Evolutionary conservation across 139 green algal species (phyloP).

Genomic region (Monoraphidium neglectum): DNA sequence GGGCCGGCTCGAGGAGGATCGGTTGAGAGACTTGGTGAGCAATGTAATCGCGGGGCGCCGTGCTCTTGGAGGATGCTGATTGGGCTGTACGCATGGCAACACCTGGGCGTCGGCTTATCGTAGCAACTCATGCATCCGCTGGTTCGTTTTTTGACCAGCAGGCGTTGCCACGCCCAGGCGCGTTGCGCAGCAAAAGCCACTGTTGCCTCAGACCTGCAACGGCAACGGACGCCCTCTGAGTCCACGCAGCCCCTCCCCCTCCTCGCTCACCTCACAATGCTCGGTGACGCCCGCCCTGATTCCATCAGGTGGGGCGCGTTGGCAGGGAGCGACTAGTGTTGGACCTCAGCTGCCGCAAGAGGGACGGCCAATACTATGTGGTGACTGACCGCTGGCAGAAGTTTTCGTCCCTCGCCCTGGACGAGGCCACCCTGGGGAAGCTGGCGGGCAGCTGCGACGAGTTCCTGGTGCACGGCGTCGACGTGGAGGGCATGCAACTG

Average conservation of each 20-base stretch:
- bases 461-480: constrained; percentile 98
- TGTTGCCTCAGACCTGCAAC: no score
- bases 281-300: no score
- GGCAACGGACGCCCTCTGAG: no score
- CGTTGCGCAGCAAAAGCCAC: no score
- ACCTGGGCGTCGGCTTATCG: not conserved
- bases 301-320: constrained; percentile 73
- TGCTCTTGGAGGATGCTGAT: no score
- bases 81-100: not conserved
- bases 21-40: constrained; percentile 76
- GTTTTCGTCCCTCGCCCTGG: constrained; percentile 61
- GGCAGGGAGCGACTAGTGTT: constrained; percentile 92
- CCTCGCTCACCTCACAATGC: not conserved
- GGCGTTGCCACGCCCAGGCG: no score
- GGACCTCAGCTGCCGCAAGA: constrained; percentile 91
- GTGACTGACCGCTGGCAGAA: constrained; percentile 71
- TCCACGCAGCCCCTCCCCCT: not conserved
- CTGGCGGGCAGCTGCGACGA: constrained; percentile 87
- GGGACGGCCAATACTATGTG: constrained; percentile 65
- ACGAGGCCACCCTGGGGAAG: constrained; percentile 52
- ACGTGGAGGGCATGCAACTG: constrained; percentile 97
- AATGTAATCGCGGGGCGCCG: no score
- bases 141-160: no score
- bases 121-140: no score
- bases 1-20: constrained; percentile 82